Percentiles rank a stretch among this genome's conserved stretches.
These are phyloP conservation scores for Lactifluus subvellereus DNA, from an alignment of 768 basidiomycete genomes.

Conservation along the genomic window DNA sequence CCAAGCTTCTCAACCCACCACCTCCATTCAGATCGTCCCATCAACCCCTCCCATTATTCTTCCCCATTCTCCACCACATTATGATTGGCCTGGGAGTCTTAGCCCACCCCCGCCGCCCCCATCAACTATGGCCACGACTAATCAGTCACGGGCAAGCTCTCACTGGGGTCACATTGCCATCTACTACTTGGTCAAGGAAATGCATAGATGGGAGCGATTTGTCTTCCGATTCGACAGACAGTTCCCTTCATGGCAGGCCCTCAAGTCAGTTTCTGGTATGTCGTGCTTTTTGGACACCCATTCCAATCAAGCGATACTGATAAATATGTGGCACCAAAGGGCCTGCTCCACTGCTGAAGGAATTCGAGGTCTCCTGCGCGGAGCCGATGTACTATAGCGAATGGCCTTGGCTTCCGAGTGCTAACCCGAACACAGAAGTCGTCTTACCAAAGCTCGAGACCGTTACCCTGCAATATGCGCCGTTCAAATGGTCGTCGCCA, in stretches of 20 bases:
- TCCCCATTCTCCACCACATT: conserved; percentile 23
- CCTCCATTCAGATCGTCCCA: conserved; percentile 25
- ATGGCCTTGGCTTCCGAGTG: conserved; percentile 71
- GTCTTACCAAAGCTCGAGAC: conserved; percentile 46
- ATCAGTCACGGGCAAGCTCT: conserved; percentile 40
- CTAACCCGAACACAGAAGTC: conserved; percentile 31
- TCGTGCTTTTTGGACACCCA: conserved; percentile 7
- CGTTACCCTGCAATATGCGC: conserved; percentile 62
- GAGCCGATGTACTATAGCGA: conserved; percentile 53
- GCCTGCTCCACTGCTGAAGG: conserved; percentile 63
- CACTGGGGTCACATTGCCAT: conserved; percentile 81
- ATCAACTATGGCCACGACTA: conserved; percentile 27
- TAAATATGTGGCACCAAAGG: conserved; percentile 36
- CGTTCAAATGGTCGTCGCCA: conserved; percentile 74
- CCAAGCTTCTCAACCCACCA: conserved; percentile 21
- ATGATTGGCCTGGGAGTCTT: conserved; percentile 20
- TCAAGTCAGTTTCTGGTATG: conserved; percentile 68
- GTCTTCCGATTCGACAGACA: conserved; percentile 75
- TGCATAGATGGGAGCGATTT: conserved; percentile 78
- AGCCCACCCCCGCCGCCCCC: conserved; percentile 24
- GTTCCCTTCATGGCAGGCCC: conserved; percentile 65
- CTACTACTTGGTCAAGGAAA: conserved; percentile 72
- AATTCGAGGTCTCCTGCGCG: conserved; percentile 72
- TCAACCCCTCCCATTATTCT: conserved; percentile 20
- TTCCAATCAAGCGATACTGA: conserved; percentile 4